These are phyloP conservation scores for Mycena alexandri DNA, from an alignment of 768 basidiomycete species.

Conservation along the genomic window DNA sequence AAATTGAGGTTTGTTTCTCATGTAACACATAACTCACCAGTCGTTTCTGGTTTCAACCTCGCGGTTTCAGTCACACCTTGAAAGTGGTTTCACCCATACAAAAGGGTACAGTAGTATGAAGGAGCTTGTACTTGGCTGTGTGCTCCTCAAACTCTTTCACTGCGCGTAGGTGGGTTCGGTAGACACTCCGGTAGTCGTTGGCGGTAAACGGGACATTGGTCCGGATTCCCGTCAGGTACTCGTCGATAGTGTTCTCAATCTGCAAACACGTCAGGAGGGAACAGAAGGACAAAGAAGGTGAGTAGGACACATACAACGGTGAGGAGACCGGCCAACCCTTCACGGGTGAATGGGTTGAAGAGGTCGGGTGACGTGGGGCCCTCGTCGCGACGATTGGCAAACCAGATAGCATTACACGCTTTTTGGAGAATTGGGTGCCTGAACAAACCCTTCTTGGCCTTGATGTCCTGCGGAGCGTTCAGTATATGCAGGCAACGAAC, in stretches of 20 bases:
- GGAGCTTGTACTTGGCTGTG: background rate
- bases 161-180: conserved; percentile 11
- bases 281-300: background rate
- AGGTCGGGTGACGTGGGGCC: conserved; percentile 32
- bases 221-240: conserved; percentile 30
- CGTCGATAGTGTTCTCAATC: conserved; percentile 33
- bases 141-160: background rate
- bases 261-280: background rate
- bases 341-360: conserved; percentile 36
- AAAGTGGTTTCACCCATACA: too few relatives aligned
- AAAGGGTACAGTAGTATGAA: too few relatives aligned
- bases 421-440: conserved; percentile 37
- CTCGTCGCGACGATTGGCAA: conserved; percentile 38
- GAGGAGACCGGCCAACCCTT: conserved; percentile 6
- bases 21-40: too few relatives aligned
- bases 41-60: too few relatives aligned
- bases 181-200: conserved; percentile 27
- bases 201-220: conserved; percentile 32
- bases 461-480: background rate
- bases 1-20: too few relatives aligned
- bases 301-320: conserved; percentile 22
- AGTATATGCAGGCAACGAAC: background rate
- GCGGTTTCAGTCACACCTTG: too few relatives aligned
- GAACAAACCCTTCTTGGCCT: conserved; percentile 36
- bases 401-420: conserved; percentile 40